phyloP scores from a whole-genome alignment of 2,329 filamentous ascomycete genomes.

The Penicillium sp. region DNA sequence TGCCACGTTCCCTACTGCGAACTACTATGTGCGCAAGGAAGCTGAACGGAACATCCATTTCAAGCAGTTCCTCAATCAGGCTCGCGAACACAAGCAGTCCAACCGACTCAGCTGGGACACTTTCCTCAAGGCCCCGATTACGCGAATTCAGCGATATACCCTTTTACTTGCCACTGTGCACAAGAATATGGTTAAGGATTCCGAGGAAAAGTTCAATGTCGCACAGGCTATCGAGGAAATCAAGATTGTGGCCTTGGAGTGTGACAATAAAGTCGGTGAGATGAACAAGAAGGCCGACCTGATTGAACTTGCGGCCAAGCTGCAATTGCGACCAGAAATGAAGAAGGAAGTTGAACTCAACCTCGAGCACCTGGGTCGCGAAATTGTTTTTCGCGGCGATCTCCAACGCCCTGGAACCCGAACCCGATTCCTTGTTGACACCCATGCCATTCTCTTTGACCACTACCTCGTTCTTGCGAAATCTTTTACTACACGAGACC shows the following conservation, averaged over 20 bases:
- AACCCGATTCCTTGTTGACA: constrained; percentile 90
- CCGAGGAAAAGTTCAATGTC: constrained; percentile 85
- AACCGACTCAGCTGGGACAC: constrained; percentile 89
- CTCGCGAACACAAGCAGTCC: constrained; percentile 73
- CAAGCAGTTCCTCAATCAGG: constrained; percentile 78
- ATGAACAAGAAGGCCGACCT: constrained; percentile 88
- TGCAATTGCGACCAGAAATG: constrained; percentile 84
- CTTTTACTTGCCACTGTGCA: constrained; percentile 79
- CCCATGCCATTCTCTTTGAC: constrained; percentile 89
- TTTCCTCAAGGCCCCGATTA: constrained; percentile 90
- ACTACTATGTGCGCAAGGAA: constrained; percentile 80
- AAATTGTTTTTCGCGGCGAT: constrained; percentile 86
- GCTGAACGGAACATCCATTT: constrained; percentile 82
- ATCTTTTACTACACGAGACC: constrained; percentile 65
- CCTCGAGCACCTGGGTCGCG: constrained; percentile 87
- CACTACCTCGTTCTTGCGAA: constrained; percentile 95
- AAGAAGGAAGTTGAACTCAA: constrained; percentile 79
- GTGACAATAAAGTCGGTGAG: constrained; percentile 87
- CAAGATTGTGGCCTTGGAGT: constrained; percentile 82
- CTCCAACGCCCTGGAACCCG: constrained; percentile 84
- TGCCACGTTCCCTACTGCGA: constrained; percentile 78
- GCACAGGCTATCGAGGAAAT: constrained; percentile 87
- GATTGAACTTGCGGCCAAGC: constrained; percentile 76
- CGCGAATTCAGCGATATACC: constrained; percentile 84
- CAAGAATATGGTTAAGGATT: constrained; percentile 78